Percentiles rank a stretch among this genome's conserved stretches.
Evolutionary conservation across 2,329 filamentous ascomycete species (phyloP).

Genomic region (Hymenoscyphus linearis): DNA sequence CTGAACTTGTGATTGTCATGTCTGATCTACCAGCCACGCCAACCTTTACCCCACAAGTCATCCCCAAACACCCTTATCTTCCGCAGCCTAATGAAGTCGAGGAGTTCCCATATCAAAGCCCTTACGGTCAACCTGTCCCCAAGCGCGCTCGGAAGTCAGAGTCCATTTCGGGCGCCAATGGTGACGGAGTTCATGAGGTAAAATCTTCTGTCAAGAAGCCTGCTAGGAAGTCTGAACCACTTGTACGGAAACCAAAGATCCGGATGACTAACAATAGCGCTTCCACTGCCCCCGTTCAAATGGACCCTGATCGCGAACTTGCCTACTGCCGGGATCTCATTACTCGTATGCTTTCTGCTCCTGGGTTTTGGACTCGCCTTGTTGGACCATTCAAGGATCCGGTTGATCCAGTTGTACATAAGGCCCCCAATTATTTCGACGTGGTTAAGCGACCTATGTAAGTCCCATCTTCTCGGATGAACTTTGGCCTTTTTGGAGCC

Average conservation of each 20-base stretch:
- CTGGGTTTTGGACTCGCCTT: conserved; percentile 62
- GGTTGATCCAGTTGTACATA: conserved; percentile 51
- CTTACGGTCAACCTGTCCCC: conserved; percentile 30
- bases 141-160: conserved; percentile 25
- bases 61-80: conserved; percentile 31
- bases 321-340: conserved; percentile 55
- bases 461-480: too few species aligned
- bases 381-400: conserved; percentile 57
- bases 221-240: conserved; percentile 22
- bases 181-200: conserved; percentile 20
- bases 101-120: conserved; percentile 18
- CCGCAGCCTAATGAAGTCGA: conserved; percentile 42
- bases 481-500: too few species aligned
- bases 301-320: conserved; percentile 41
- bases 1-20: conserved; percentile 58
- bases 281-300: not conserved
- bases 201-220: conserved; percentile 23
- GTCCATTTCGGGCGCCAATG: conserved; percentile 4
- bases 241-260: conserved; percentile 11
- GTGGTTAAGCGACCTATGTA: conserved; percentile 56
- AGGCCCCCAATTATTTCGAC: conserved; percentile 56
- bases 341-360: conserved; percentile 55
- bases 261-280: not conserved
- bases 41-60: conserved; percentile 6
- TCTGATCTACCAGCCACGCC: conserved; percentile 42